Percentiles rank a stretch among this genome's conserved stretches.
Conservation (phyloP, 2,329 filamentous ascomycete genomes). For the Sarocladium kiliense region DNA sequence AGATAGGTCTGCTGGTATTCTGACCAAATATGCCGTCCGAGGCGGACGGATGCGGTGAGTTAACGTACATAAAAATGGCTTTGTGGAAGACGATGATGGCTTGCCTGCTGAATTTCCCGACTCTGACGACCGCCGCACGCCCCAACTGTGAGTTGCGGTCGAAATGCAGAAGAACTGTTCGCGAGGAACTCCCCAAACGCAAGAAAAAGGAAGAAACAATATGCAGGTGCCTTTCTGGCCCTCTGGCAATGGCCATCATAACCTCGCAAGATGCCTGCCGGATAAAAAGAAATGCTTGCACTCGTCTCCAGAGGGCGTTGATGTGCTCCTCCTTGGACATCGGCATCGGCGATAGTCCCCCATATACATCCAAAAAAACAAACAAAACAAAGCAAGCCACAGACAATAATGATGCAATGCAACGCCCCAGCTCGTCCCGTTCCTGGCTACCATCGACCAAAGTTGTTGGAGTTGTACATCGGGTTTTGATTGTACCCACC, state of each 20-base stretch:
- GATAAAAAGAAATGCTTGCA: constrained; percentile 23
- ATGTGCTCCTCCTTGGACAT: not conserved
- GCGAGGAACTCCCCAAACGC: constrained; percentile 1
- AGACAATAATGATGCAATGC: constrained; percentile 17
- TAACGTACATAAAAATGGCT: constrained; percentile 60
- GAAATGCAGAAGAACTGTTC: constrained; percentile 3
- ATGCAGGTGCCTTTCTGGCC: constrained; percentile 6
- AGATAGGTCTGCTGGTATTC: constrained; percentile 35
- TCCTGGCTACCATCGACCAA: constrained; percentile 55
- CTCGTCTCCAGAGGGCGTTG: constrained; percentile 17
- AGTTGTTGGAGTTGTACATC: constrained; percentile 63
- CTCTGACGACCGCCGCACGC: constrained; percentile 4
- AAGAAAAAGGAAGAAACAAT: constrained; percentile 19
- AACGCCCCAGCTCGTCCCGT: constrained; percentile 10
- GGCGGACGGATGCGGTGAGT: constrained; percentile 33
- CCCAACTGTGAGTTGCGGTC: not conserved
- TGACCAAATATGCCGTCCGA: constrained; percentile 31
- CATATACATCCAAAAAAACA: constrained; percentile 16
- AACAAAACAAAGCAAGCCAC: constrained; percentile 17
- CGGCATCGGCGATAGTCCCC: constrained; percentile 5
- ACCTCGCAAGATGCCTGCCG: constrained; percentile 25
- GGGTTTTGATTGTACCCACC: constrained; percentile 89
- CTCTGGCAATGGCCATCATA: constrained; percentile 20
- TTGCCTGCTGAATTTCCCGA: constrained; percentile 44
- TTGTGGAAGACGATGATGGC: constrained; percentile 67